A percentile compares a stretch with the other conserved stretches of the same genome.
These are phyloP conservation scores for Arthrobotrys sphaeroides DNA, from an alignment of 2,329 filamentous ascomycete genomes.

Conservation along the genomic window DNA sequence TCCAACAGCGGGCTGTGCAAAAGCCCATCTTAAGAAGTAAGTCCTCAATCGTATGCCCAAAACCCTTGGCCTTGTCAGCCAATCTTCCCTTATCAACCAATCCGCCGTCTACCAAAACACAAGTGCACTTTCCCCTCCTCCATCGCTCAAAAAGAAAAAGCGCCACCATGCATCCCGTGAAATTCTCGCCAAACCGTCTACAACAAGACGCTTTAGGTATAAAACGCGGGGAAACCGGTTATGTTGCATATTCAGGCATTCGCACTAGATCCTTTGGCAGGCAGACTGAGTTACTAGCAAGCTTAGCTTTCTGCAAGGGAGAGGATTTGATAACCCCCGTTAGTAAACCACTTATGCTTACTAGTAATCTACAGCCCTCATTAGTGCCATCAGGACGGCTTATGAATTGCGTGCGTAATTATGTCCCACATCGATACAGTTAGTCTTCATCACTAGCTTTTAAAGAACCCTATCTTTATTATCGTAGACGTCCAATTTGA, in stretches of 20 bases:
- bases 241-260: background rate
- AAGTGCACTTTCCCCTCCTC: background rate
- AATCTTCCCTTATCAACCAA: background rate
- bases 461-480: background rate
- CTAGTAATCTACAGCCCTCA: no score
- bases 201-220: conserved; percentile 47
- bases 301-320: background rate
- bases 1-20: background rate
- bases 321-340: background rate
- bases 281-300: conserved; percentile 3
- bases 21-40: no score
- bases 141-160: background rate
- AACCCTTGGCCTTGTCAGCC: background rate
- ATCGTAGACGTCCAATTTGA: background rate
- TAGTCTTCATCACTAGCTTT: background rate
- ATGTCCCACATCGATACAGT: no score
- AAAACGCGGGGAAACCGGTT: conserved; percentile 40
- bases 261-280: conserved; percentile 21
- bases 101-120: no score
- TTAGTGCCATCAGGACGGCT: conserved; percentile 3
- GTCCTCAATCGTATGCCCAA: conserved; percentile 2
- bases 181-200: conserved; percentile 45
- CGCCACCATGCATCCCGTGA: conserved; percentile 23
- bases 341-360: background rate
- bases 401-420: conserved; percentile 5